Percentiles rank a stretch among this genome's conserved stretches.
phyloP scores from a whole-genome alignment of 208 protist species.

The Crithidia sp. region DNA sequence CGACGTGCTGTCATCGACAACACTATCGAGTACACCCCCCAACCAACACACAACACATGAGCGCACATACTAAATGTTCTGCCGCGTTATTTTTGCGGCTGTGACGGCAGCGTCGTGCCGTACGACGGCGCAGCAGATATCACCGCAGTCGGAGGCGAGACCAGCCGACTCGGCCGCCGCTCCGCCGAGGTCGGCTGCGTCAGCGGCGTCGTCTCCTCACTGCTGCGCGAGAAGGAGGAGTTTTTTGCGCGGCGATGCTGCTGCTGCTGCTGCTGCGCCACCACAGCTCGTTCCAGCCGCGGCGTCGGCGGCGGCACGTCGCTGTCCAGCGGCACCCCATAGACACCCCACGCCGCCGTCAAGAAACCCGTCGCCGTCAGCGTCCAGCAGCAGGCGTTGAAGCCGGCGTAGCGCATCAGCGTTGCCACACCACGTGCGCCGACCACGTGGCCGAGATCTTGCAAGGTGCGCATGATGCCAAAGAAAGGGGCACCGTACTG shows the following conservation, averaged over 20 bases:
- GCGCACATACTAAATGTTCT: neutral
- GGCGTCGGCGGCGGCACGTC: constrained; percentile 29
- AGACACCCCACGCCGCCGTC: constrained; percentile 53
- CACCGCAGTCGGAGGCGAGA: neutral
- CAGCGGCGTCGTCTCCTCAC: constrained; percentile 21
- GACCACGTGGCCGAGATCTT: constrained; percentile 79
- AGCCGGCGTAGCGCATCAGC: constrained; percentile 42
- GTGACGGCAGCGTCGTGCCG: constrained; percentile 16
- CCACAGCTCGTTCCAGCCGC: constrained; percentile 23
- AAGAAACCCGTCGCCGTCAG: constrained; percentile 55
- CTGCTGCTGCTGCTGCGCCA: constrained; percentile 8
- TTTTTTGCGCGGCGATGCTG: neutral
- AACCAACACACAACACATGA: neutral
- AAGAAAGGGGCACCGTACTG: constrained; percentile 72
- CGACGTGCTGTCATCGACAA: neutral
- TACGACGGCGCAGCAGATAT: constrained; percentile 4
- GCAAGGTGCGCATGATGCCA: constrained; percentile 83
- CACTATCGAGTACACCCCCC: neutral
- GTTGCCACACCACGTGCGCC: constrained; percentile 47
- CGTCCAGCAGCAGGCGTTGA: constrained; percentile 47
- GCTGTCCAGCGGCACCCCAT: constrained; percentile 47
- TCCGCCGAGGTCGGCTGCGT: neutral
- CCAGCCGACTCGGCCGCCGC: neutral
- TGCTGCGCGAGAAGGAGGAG: constrained; percentile 5
- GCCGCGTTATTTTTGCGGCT: neutral